Conservation (phyloP, 371 early-diverging fungal genomes). For the Aphelidium insulamus region DNA sequence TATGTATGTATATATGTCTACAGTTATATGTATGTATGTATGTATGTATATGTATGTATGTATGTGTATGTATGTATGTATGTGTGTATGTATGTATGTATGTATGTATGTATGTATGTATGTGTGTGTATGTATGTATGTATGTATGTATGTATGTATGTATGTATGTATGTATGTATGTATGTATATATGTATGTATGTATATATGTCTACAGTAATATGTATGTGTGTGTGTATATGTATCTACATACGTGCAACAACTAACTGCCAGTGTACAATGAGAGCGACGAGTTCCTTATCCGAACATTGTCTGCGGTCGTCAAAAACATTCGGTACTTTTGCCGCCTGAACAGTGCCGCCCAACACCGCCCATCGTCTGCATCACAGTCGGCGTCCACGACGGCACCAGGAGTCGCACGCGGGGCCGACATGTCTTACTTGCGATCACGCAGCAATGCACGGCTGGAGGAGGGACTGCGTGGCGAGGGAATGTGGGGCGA, state of each 20-base stretch:
- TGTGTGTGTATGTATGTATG: constrained; percentile 1
- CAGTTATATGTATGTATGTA: neutral
- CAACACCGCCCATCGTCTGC: too few species aligned
- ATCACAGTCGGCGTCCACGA: too few species aligned
- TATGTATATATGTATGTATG: constrained; percentile 1
- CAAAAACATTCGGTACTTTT: constrained; percentile 54
- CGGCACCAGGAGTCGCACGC: too few species aligned
- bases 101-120: neutral
- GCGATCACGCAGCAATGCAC: too few species aligned
- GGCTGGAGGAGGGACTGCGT: too few species aligned
- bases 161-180: neutral
- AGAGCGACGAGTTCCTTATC: constrained; percentile 33
- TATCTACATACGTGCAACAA: neutral
- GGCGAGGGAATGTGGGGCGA: constrained; percentile 40
- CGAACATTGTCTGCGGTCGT: constrained; percentile 51
- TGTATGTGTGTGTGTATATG: neutral
- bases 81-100: neutral
- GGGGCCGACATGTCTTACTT: too few species aligned
- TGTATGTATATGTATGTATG: neutral
- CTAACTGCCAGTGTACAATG: too few species aligned
- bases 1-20: constrained; percentile 41
- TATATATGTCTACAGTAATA: neutral
- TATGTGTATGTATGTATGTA: neutral
- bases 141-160: neutral
- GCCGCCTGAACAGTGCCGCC: constrained; percentile 30